Evolutionary conservation across 2,329 filamentous ascomycete species (phyloP), one percentile per base, ranked within the genome.

Genomic region (Neonectria faginata): DNA sequence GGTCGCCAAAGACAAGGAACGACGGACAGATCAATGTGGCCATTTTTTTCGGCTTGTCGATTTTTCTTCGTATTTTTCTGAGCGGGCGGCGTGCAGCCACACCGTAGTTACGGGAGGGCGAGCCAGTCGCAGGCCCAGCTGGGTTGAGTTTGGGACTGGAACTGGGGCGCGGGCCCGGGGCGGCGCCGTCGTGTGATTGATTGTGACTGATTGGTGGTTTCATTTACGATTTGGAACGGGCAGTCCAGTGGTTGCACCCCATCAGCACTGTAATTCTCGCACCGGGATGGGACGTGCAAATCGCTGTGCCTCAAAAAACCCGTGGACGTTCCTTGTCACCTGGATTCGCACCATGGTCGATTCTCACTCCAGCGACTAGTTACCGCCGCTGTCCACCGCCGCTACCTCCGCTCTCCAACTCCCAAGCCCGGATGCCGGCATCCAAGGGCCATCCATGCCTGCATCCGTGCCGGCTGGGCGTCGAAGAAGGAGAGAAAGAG

Each of bases 181-280:
- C 31, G 29, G 55, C 31, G 18, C 22, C 47, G 56, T 59, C 56
- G 56, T 59, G 47, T 52, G 56, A 52, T 52, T 58, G 56, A 52
- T 59, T 59, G 47, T 52, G 56, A 52, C 44, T 58, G 56, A 52
- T 59, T 59, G 45, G 47, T 52, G 56, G 56, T 45, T 58, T 33
- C 42, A 58, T 51, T 22, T 14, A 8, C 47, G 8, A 20, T 31
- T 25, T 47, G 44, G 54, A 42, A 33, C 33, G 47, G 29, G 27
- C 33, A 50, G 47, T 22, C 20, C 12, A n/a, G 6, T 14, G 7
- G 36, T 16, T 16, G 36, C 36, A n/a, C 10, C 5, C 10, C 31
- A 36, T 36, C 33, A 36, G 33, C 33, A 36, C 33, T 36, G 33
- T 36, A 39, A n/a, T 36, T 36, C 33, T 25, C 25, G 25, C 25